Base-by-base conservation (phyloP, 345 rosid species). In the Eucalyptus regnans region DNA sequence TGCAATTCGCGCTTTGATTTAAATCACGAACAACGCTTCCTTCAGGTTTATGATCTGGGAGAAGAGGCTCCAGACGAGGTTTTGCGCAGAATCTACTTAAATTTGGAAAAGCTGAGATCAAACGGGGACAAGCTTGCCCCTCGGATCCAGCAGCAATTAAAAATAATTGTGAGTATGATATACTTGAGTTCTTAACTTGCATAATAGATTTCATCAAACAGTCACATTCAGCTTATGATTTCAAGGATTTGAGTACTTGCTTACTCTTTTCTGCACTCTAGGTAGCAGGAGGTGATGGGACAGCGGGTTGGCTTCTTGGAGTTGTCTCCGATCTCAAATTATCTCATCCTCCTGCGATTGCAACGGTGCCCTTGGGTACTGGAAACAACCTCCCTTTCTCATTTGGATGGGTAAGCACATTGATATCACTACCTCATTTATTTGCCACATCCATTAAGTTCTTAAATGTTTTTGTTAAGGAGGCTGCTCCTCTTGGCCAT, bases 211-310 rank as follows among this genome's bases (percentile, higher is more conserved):
- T 62, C 16, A 58, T 54, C 54, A 41, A 20, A 76, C 29, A 76
- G 29, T 41, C 50, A 43, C 52, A 43, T 33, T 20, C 50, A 87
- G 68, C 71, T 51, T 56, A 58, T 17, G 7, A 41, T n/a, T 87
- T 41, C 27, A 41, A 41, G 29, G 48, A 41, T 76, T 76, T 41
- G 48, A 41, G 48, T 41, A 76, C 48, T 41, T 41, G 48, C 48
- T 76, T 76, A 5, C 48, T 31, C 27, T 86, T n/a, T 20, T 31
- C 88, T 5, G 44, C n/a, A 20, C 15, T 3, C 50, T 90, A 96
- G 99, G 99, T 96, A 91, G 98, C 98, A 86, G 99, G 99, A 91
- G 99, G 99, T 29, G 99, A 98, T 93, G 99, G 99, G 86, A 98
- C 99, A 7, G 99, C 99, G 88, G 96, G 98, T 11, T 97, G 99